Conservation (phyloP, 257 asterid genomes). For the Avicennia marina region DNA sequence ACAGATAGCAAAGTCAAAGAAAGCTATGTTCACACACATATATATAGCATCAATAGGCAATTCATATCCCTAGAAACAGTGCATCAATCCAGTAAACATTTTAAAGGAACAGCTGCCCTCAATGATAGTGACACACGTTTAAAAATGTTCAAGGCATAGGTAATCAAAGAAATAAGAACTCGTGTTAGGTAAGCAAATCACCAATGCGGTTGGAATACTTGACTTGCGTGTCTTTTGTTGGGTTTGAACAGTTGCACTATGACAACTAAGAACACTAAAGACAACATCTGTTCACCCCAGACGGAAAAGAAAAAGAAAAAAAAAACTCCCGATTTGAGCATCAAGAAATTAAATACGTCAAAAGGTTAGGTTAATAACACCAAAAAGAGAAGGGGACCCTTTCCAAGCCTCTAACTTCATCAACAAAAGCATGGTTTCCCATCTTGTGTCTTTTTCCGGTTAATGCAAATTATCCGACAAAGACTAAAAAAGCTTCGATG, state of each 20-base stretch:
- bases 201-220: neutral
- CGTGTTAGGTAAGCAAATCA: constrained; percentile 17
- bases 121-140: constrained; percentile 18
- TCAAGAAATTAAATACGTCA: neutral
- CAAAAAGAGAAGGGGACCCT: neutral
- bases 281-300: constrained; percentile 3
- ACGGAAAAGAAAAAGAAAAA: too few relatives aligned
- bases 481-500: too few relatives aligned
- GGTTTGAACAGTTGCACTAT: constrained; percentile 9
- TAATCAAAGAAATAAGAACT: neutral
- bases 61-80: too few relatives aligned
- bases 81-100: constrained; percentile 7
- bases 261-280: constrained; percentile 19
- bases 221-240: neutral
- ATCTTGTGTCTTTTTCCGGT: neutral
- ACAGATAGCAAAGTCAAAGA: too few relatives aligned
- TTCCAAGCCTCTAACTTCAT: too few relatives aligned
- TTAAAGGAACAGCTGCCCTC: constrained; percentile 31
- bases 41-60: neutral
- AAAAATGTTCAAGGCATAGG: neutral
- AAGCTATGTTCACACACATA: too few relatives aligned
- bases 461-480: too few relatives aligned
- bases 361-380: neutral
- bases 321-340: neutral
- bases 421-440: too few relatives aligned